Conservation (phyloP, 352 stramenopile species). For the Peronospora belbahrii region DNA sequence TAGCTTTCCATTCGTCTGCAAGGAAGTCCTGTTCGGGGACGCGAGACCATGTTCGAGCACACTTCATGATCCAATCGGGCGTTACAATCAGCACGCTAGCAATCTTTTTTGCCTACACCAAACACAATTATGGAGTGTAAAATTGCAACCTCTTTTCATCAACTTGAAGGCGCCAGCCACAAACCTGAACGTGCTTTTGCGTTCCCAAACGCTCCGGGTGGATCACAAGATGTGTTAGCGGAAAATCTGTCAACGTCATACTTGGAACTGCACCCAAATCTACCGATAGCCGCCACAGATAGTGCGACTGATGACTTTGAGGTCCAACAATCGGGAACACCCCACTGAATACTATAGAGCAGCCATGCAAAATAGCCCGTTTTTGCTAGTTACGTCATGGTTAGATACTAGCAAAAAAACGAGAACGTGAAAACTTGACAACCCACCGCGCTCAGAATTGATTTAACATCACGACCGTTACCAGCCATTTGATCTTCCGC, state of each 20-base stretch:
- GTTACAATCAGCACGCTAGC: conserved; percentile 55
- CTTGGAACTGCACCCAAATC: conserved; percentile 63
- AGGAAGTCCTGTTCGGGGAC: conserved; percentile 59
- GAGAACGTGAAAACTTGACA: neutral
- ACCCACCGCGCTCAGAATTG: conserved; percentile 50
- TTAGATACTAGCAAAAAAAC: conserved; percentile 1
- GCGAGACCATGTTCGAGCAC: conserved; percentile 56
- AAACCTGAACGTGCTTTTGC: conserved; percentile 69
- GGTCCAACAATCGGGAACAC: conserved; percentile 59
- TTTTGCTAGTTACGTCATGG: conserved; percentile 41
- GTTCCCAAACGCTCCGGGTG: conserved; percentile 71
- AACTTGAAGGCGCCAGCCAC: neutral
- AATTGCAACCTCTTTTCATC: neutral
- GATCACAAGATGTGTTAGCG: conserved; percentile 80
- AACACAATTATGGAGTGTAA: conserved; percentile 4
- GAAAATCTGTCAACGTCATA: conserved; percentile 63
- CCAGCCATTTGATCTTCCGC: conserved; percentile 67
- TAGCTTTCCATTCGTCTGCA: conserved; percentile 54
- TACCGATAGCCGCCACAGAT: conserved; percentile 67
- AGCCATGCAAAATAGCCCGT: conserved; percentile 50
- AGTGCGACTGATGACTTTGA: conserved; percentile 53
- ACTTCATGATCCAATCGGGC: conserved; percentile 78
- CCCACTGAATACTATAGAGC: conserved; percentile 74
- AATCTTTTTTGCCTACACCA: conserved; percentile 45
- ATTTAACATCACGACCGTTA: conserved; percentile 60